phyloP scores from a whole-genome alignment of 345 rosid species.

The Eucalyptus urophylla region DNA sequence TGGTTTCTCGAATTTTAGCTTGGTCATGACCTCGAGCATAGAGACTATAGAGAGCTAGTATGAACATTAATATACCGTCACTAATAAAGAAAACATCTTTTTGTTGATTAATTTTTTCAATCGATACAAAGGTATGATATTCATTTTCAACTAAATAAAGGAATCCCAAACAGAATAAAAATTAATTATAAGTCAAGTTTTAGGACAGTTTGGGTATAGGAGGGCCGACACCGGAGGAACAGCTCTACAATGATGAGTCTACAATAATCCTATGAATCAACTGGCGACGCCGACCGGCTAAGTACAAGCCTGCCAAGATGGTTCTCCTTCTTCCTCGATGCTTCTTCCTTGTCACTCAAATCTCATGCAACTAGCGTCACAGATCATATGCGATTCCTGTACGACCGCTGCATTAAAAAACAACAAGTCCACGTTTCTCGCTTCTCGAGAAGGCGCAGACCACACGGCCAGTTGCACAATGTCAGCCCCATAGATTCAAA shows the following conservation, averaged over 20 bases:
- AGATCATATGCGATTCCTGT: not conserved
- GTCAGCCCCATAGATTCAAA: not conserved
- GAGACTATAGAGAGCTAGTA: not conserved
- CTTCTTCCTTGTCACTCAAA: not conserved
- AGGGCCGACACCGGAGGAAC: not conserved
- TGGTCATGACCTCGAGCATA: not conserved
- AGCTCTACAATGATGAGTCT: not conserved
- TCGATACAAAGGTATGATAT: not conserved
- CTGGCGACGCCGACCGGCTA: not conserved
- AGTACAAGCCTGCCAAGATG: not conserved
- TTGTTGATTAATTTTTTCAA: not conserved
- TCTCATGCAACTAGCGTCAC: not conserved
- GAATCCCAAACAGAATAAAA: not conserved
- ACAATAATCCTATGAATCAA: not conserved
- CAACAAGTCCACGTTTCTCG: not conserved
- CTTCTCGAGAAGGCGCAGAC: not conserved
- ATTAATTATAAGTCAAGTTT: not conserved
- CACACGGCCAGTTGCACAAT: not conserved
- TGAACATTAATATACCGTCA: not conserved
- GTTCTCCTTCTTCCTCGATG: not conserved
- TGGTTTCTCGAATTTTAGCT: not conserved
- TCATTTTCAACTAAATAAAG: not conserved
- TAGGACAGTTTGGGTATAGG: not conserved
- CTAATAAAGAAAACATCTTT: not conserved
- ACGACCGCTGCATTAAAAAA: not conserved